Evolutionary conservation across 768 basidiomycete species (phyloP), one percentile per base, ranked within the genome.

Genomic region (Leccinum boreale): DNA sequence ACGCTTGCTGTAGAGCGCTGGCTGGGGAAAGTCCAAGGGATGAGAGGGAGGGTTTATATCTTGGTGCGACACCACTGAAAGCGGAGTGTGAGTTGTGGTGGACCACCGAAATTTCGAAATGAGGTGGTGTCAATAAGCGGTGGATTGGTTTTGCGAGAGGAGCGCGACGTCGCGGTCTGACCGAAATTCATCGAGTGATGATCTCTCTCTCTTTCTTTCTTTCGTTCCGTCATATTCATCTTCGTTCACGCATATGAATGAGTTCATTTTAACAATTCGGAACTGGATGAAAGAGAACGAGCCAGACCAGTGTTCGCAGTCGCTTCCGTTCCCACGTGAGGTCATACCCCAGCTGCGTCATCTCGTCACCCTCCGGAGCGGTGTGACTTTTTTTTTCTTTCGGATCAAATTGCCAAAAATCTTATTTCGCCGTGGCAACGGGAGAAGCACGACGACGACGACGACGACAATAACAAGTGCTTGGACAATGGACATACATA

Each of bases 261-360:
- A 39, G 8, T 39, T 39, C 36, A 39, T 39, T n/a, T 39, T 9
- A n/a, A n/a, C 17, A 39, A n/a, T 39, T 39, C 36, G 36, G 36
- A 39, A 39, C 8, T 39, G 36, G 36, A 17, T n/a, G 36, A 39
- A n/a, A 17, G 8, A 39, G 15, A 35, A 14, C 33, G 33, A 35
- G 33, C 33, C 31, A 33, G 31, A 12, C 33, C 8, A 28, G 11
- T 17, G 35, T 36, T 36, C 35, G 35, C 35, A 36, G 36, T 39
- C 36, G 17, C 17, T 4, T 39, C 36, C 17, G 36, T 39, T 39
- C 36, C 36, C 36, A 39, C 36, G 36, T 42, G 39, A n/a, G 39
- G 39, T 42, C 39, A n/a, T 65, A 62, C 69, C 68, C 69, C 69
- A 53, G 61, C 53, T 72, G 69, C 69, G 71, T 72, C 71, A 70